phyloP scores from a whole-genome alignment of 345 rosid genomes.

The Orychophragmus violaceus region DNA sequence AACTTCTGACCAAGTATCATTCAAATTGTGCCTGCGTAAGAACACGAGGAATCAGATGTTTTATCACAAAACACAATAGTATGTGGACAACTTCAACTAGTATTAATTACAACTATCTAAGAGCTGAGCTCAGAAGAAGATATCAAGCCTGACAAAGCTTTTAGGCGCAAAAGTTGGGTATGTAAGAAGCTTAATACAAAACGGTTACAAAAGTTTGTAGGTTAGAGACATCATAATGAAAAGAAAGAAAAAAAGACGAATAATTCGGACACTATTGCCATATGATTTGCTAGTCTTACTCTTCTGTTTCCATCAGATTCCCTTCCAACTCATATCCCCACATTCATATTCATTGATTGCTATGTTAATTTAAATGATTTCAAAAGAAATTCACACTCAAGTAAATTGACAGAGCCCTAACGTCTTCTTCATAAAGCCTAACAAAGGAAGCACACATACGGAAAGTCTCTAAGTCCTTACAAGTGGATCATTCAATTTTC shows the following conservation, averaged over 20 bases:
- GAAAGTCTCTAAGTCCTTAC: not conserved
- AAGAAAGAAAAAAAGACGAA: too few relatives aligned
- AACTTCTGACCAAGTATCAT: conserved; percentile 45
- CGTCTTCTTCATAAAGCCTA: not conserved
- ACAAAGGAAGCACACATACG: not conserved
- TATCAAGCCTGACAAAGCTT: not conserved
- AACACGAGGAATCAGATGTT: conserved; percentile 14
- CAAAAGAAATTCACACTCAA: not conserved
- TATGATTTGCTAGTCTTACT: not conserved
- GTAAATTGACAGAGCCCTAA: not conserved
- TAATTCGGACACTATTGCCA: not conserved
- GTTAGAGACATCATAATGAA: not conserved
- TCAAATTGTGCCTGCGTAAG: conserved; percentile 43
- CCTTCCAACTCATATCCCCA: not conserved
- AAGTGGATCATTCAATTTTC: not conserved
- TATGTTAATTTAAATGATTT: not conserved
- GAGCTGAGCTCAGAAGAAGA: not conserved
- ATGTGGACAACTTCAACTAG: not conserved
- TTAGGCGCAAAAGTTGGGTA: not conserved
- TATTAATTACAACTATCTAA: not conserved
- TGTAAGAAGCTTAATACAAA: not conserved
- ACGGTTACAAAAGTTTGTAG: not conserved
- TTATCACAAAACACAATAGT: not conserved
- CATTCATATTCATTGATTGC: not conserved
- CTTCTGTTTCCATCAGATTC: not conserved